Evolutionary conservation across 148 eudicot species (phyloP), one percentile per base, ranked within the genome.

Genomic region (Linanthus parryae): DNA sequence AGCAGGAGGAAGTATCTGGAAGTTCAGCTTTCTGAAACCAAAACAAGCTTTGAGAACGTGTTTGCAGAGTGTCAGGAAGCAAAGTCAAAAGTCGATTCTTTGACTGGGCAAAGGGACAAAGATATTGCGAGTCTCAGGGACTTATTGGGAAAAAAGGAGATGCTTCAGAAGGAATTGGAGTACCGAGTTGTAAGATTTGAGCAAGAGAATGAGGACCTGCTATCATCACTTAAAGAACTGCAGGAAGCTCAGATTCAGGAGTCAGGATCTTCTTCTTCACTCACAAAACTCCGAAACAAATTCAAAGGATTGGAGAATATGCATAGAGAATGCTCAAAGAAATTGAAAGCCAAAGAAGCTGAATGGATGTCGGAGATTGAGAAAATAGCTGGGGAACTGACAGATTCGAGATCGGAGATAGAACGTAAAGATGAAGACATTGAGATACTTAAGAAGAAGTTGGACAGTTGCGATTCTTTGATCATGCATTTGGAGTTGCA

Each of bases 231-330:
- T 1, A 81, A 75, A 66, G 94, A 86, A 54, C 70, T 86, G 37
- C 95, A 82, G 59, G 98, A 87, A 79, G 72, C 84, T 66, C 85
- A 77, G 44, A 87, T 79, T 52, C 83, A 73, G 2, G 78, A 76
- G 63, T 80, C 73, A 44, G 73, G 79, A 24, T 48, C 62, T 61
- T 68, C 73, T 21, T 73, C 84, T 28, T 70, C 88, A 2, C 58
- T 81, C 58, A 59, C 80, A 29, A 90, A 78, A 69, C 70, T 83
- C 17, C 78, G 77, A 39, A 79, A 64, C 47, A 90, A 83, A 64
- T 76, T 86, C 22, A 86, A 73, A 64, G 43, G 69, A 12, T 55
- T 90, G 62, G 92, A 90, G 69, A 73, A 83, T 60, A 68, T 54
- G 1, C 91, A 90, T 47, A 63, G 55, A 52, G 84, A 82, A n/a